Base-by-base conservation (phyloP, 2,329 filamentous ascomycete species). In the Xylaria multiplex region DNA sequence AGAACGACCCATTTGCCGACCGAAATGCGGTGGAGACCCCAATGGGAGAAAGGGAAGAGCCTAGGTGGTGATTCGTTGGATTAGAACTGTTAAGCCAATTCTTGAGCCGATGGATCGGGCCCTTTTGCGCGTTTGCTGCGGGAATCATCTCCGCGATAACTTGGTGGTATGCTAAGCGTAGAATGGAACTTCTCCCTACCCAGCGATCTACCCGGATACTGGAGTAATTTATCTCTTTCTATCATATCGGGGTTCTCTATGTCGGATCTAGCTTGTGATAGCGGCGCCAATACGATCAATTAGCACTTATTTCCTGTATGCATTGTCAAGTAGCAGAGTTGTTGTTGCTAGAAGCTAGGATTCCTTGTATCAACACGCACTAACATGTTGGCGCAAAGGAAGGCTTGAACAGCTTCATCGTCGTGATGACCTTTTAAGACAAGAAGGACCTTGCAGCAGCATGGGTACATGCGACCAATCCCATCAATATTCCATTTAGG, bases 1-100 rank as follows among this genome's bases (percentile, higher is more conserved):
- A 93, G n/a, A 86, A 96, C 69, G 88, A 97, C 75, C 93, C 93
- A 0, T 97, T 97, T 77, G 92, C 91, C 3, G 93, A 97, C 77
- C 87, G 86, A 48, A 94, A 97, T 76, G 91, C 89, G 4, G 84
- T 92, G 3, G 70, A 67, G 22, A 81, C 78, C 24, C 76, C 77
- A 6, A 77, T 71, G 71, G 72, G 76, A 46, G 84, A 84, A 74
- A 79, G 74, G 63, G 76, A 69, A 7, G 77, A 79, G 63, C 76
- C 75, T 27, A 73, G 69, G 65, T 80, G 79, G 78, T 78, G 40
- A 52, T 65, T 30, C 49, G 43, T 59, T 35, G 37, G 13, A 45
- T 24, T 22, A 40, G 22, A 19, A 9, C 2, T 6, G 2, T 32
- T 61, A n/a, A 54, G 59, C 35, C 43, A 40, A 24, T 37, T 37